phyloP scores from a whole-genome alignment of 805 yeast genomes.

The Lipomyces orientalis region DNA sequence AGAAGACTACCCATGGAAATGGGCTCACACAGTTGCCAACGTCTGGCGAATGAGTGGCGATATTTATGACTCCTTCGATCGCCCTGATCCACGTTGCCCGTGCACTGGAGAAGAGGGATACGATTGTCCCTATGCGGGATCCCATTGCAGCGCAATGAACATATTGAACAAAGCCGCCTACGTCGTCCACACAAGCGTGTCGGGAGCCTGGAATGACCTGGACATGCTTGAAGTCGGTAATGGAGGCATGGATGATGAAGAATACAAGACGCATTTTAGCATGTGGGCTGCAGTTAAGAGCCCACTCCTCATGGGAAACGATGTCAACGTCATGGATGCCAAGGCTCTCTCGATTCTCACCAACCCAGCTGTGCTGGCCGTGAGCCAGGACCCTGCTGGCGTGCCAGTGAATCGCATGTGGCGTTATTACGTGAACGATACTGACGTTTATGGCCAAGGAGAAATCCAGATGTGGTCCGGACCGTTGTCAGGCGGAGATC shows the following conservation, averaged over 20 bases:
- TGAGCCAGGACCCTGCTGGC: slow-evolving; percentile 43
- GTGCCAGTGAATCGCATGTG: slow-evolving; percentile 32
- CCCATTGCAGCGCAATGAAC: not conserved
- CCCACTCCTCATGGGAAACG: slow-evolving; percentile 45
- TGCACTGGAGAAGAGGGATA: not conserved
- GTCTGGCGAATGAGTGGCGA: slow-evolving; percentile 46
- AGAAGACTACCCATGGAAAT: slow-evolving; percentile 44
- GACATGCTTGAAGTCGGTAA: slow-evolving; percentile 46
- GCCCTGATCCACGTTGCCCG: not conserved
- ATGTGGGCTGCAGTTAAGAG: slow-evolving; percentile 46
- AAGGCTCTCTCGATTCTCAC: slow-evolving; percentile 39
- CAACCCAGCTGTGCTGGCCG: slow-evolving; percentile 32
- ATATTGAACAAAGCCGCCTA: not conserved
- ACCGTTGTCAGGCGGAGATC: not conserved
- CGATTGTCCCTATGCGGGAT: not conserved
- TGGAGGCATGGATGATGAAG: slow-evolving; percentile 44
- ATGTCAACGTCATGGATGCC: slow-evolving; percentile 40
- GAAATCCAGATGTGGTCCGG: slow-evolving; percentile 4
- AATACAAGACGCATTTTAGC: slow-evolving; percentile 43
- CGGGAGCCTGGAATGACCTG: slow-evolving; percentile 44
- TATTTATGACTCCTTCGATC: slow-evolving; percentile 23
- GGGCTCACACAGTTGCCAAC: slow-evolving; percentile 44
- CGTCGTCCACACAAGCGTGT: slow-evolving; percentile 28
- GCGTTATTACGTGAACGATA: not conserved
- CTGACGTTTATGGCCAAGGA: not conserved